phyloP scores from a whole-genome alignment of 1,139 yeast genomes.

The Pneumocystis canis region DNA sequence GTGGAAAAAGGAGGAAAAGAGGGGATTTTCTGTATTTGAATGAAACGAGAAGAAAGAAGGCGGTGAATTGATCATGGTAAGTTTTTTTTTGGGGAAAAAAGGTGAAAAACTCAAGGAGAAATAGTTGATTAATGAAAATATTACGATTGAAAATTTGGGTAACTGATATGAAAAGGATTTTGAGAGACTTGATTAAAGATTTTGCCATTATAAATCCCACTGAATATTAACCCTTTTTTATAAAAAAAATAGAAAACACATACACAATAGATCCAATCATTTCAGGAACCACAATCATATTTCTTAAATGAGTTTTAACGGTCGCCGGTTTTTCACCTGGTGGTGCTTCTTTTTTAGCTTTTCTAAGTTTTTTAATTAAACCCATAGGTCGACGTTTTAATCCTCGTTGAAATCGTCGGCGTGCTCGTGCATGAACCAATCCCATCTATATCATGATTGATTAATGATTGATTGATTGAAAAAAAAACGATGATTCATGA shows the following conservation, averaged over 20 bases:
- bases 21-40: too few species aligned
- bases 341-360: constrained; percentile 84
- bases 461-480: too few species aligned
- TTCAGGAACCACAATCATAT: constrained; percentile 98
- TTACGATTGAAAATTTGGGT: too few species aligned
- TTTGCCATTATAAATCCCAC: constrained; percentile 98
- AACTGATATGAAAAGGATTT: too few species aligned
- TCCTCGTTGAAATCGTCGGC: constrained; percentile 99
- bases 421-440: constrained; percentile 95
- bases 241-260: background rate
- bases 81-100: too few species aligned
- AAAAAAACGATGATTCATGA: too few species aligned
- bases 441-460: constrained; percentile 26
- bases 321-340: constrained; percentile 95
- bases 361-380: constrained; percentile 94
- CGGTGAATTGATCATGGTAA: too few species aligned
- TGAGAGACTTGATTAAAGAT: constrained; percentile 98
- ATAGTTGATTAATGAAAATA: too few species aligned
- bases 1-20: too few species aligned
- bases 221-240: background rate
- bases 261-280: constrained; percentile 92
- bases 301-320: constrained; percentile 99
- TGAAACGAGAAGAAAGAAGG: too few species aligned
- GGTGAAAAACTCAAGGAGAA: too few species aligned
- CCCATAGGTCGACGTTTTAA: constrained; percentile 54